Conservation (phyloP, 2,329 filamentous ascomycete genomes). For the Claviceps sp. region DNA sequence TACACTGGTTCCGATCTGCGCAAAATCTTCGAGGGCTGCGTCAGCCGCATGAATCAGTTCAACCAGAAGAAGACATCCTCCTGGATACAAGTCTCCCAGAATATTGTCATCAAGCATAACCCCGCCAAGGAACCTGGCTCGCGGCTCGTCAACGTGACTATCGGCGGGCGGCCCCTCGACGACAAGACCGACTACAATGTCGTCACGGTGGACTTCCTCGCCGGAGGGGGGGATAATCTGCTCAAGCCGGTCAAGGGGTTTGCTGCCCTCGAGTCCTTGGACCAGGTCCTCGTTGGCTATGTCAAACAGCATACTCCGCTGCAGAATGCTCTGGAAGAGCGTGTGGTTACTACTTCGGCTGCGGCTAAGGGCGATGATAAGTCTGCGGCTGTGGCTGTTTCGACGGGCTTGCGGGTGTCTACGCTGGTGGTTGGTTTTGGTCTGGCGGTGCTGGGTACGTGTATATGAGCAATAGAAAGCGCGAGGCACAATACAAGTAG, state of each 20-base stretch:
- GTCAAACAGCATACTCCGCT: slow-evolving; percentile 35
- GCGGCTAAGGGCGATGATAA: not conserved
- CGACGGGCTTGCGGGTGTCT: not conserved
- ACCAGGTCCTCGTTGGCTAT: slow-evolving; percentile 39
- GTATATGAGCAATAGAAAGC: not conserved
- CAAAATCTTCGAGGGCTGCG: slow-evolving; percentile 44
- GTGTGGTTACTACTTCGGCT: slow-evolving; percentile 12
- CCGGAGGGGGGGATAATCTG: slow-evolving; percentile 50
- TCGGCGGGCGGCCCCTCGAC: slow-evolving; percentile 35
- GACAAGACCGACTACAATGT: slow-evolving; percentile 36
- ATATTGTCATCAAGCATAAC: slow-evolving; percentile 45
- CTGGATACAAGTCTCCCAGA: slow-evolving; percentile 46
- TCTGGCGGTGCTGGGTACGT: not conserved
- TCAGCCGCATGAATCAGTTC: slow-evolving; percentile 39
- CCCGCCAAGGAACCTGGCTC: slow-evolving; percentile 33
- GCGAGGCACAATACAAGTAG: not conserved
- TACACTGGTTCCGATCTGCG: slow-evolving; percentile 41
- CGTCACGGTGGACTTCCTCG: slow-evolving; percentile 50
- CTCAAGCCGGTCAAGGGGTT: slow-evolving; percentile 27
- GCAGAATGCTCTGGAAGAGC: slow-evolving; percentile 32
- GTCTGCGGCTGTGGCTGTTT: not conserved
- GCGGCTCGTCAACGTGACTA: slow-evolving; percentile 37
- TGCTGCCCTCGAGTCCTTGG: slow-evolving; percentile 36
- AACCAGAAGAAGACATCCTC: slow-evolving; percentile 40
- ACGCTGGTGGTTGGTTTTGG: not conserved